Base-by-base conservation (phyloP, 2,329 filamentous ascomycete species). In the Cryphonectria japonica region DNA sequence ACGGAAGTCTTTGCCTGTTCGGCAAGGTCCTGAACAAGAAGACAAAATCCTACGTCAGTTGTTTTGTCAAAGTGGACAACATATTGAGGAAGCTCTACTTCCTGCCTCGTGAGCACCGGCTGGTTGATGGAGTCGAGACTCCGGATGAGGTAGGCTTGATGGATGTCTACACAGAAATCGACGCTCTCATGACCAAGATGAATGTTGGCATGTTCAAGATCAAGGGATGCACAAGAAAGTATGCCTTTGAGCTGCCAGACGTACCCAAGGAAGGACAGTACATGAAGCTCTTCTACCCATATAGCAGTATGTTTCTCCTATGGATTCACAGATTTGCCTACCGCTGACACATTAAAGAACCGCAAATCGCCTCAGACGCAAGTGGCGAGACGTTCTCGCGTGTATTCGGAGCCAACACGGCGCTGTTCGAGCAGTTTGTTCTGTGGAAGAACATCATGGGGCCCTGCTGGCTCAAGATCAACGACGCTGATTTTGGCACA, bases 371-470 rank as follows among this genome's bases (percentile, higher is more conserved):
- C n/a, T 84, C 88, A 68, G 91, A 92, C 73, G 82, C 88, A 7
- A 88, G 85, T 57, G 96, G 96, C 39, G 91, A 97, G 79, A 98
- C 96, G 0, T 99, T 95, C 78, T 98, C 95, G 1, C 93, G 93
- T 75, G 91, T 97, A 34, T 99, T 99, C 76, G 96, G 97, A 39
- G 92, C 92, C 70, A 97, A 96, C 80, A 99, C 96, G 0, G 90
- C 93, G 0, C 86, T 99, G 0, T 99, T 99, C 76, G 96, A 99
- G 81, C 96, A 99, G 76, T 99, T 99, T 78, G 96, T 99, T 29
- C 86, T 99, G 6, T 98, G 95, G 93, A 98, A 98, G 83, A 97
- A 97, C 78, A 93, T 99, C 76, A 99, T 98, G 95, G 96, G 96
- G 1, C 96, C 96, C 41, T 98, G 96, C 80, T 99, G 96, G 96